Base-by-base conservation (phyloP, 2,329 filamentous ascomycete genomes). In the Pseudogymnoascus sp. region DNA sequence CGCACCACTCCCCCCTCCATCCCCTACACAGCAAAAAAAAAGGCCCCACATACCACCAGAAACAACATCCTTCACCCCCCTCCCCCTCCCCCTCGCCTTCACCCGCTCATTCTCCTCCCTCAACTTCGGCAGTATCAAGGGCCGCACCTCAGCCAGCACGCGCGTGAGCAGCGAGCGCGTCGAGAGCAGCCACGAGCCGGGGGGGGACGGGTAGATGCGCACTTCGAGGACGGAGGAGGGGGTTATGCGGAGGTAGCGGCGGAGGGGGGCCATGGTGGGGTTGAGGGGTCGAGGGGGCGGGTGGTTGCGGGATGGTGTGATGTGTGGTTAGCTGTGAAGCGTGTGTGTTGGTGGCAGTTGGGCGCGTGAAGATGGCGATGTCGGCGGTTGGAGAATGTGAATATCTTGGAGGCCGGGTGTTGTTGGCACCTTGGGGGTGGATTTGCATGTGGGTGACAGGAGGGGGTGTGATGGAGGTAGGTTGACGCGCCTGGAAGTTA, bases 171-270 rank as follows among this genome's bases (percentile, higher is more conserved):
- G 83, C 3, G 90, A 86, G 67, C 87, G 85, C 36, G 89, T 82
- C 70, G 89, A 88, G 68, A 96, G 83, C 17, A 99, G 84, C 87
- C 96, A 97, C 23, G 86, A 85, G 65, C 96, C 85, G 11, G 88
- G 85, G 0, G 95, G 95, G 70, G 93, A 93, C 68, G 97, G 93
- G 76, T 97, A 97, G 69, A 99, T 95, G 68, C 93, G 92, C 68
- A 91, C 92, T 81, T 99, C 95, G n/a, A 99, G 83, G 33, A 97
- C 92, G 4, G 93, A 96, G 75, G 91, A 90, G 73, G 93, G 93
- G 63, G 90, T 93, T 70, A 97, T 96, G 62, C 93, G 86, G 63
- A 97, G 82, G 74, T 97, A 97, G 70, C 93, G 86, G 65, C 93
- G 87, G 59, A 96, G 85, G 10, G 93, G 93, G 11, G 92, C 89